Evolutionary conservation across 2,329 filamentous ascomycete species (phyloP).

Genomic region (Hypoxylon sp.): DNA sequence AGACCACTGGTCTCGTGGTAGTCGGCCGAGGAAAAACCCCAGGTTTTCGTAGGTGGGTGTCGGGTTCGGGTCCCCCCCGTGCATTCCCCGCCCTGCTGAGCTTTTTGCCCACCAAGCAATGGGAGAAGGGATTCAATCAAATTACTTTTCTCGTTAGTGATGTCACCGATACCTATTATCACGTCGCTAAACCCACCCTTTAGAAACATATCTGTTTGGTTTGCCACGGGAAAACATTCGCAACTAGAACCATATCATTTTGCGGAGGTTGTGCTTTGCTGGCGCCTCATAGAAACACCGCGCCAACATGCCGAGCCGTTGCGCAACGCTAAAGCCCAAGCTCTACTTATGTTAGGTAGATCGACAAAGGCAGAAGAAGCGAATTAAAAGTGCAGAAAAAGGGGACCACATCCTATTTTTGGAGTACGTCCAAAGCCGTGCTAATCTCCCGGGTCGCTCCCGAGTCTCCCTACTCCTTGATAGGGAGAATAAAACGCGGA

Average conservation of each 20-base stretch:
- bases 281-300: background rate
- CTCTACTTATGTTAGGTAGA: too few species aligned
- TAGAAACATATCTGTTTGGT: background rate
- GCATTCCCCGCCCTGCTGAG: too few species aligned
- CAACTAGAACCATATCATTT: background rate
- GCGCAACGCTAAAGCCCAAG: background rate
- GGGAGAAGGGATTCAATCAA: too few species aligned
- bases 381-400: constrained; percentile 26
- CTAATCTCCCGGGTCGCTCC: constrained; percentile 8
- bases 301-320: background rate
- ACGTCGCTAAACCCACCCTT: too few species aligned
- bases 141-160: too few species aligned
- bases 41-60: too few species aligned
- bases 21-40: too few species aligned
- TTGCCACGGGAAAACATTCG: background rate
- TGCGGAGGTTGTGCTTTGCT: background rate
- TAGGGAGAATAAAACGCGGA: constrained; percentile 1
- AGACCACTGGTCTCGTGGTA: too few species aligned
- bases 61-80: too few species aligned
- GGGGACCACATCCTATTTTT: constrained; percentile 33
- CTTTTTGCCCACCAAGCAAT: too few species aligned
- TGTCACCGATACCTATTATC: too few species aligned
- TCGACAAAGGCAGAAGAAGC: background rate
- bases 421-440: constrained; percentile 12
- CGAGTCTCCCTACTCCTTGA: background rate